Evolutionary conservation across 2,329 filamentous ascomycete genomes (phyloP).

Genomic region (Paraphaeosphaeria sporulosa): DNA sequence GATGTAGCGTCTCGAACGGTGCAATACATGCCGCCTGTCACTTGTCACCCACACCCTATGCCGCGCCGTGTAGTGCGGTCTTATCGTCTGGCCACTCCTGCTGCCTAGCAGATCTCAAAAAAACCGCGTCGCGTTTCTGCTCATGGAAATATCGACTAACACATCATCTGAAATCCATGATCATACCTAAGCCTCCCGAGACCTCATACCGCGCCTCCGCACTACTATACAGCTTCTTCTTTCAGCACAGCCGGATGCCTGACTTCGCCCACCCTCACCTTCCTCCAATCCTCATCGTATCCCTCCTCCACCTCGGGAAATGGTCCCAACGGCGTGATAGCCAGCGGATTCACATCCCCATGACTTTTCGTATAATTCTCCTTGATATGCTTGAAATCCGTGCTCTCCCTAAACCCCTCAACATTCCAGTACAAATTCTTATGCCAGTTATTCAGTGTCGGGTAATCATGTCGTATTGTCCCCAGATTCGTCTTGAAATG

Average conservation of each 20-base stretch:
- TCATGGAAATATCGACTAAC: too few species aligned
- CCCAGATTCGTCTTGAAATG: conserved; percentile 73
- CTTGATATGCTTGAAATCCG: conserved; percentile 73
- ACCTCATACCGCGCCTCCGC: too few species aligned
- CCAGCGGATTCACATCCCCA: conserved; percentile 65
- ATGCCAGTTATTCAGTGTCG: conserved; percentile 67
- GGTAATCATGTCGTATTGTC: conserved; percentile 67
- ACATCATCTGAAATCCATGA: too few species aligned
- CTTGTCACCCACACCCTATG: too few species aligned
- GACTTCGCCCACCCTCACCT: conserved; percentile 58
- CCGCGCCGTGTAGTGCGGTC: too few species aligned
- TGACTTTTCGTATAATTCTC: conserved; percentile 70
- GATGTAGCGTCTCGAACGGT: too few species aligned
- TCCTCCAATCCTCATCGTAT: conserved; percentile 59
- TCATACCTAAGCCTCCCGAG: too few species aligned
- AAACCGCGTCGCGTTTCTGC: too few species aligned
- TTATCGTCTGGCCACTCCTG: too few species aligned
- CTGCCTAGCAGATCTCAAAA: too few species aligned
- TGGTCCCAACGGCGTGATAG: conserved; percentile 69
- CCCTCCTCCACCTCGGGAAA: conserved; percentile 65
- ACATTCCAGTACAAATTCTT: conserved; percentile 67
- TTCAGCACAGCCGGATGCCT: conserved; percentile 50
- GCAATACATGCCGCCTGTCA: too few species aligned
- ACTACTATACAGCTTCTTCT: conserved; percentile 32
- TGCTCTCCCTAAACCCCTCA: conserved; percentile 63